Conservation (phyloP, 177 flowering plant species). For the Vitis hybrid region DNA sequence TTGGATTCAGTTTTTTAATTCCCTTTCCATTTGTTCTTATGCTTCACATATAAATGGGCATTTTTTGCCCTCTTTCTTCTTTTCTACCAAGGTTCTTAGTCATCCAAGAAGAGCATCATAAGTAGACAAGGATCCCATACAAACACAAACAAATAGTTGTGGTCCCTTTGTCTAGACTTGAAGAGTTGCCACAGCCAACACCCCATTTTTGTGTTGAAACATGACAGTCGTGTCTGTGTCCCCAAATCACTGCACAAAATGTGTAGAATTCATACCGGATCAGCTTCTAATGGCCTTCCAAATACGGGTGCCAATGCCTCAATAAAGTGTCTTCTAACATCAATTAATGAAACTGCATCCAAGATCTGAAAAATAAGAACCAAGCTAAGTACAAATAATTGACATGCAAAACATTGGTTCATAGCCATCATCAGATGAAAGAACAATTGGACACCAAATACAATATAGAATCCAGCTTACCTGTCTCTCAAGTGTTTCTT, state of each 20-base stretch:
- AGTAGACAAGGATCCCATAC: no score
- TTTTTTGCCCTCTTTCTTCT: no score
- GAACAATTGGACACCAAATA: neutral
- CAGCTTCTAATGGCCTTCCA: conserved; percentile 92
- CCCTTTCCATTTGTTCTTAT: no score
- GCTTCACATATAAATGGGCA: no score
- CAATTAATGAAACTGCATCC: conserved; percentile 71
- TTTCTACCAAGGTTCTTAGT: no score
- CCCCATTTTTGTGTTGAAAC: no score
- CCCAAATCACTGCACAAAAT: neutral
- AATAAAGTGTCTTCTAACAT: conserved; percentile 71
- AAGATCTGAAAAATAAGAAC: conserved; percentile 37
- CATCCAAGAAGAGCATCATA: no score
- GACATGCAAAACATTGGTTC: neutral
- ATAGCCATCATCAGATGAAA: neutral
- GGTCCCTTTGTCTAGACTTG: no score
- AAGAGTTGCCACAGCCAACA: no score
- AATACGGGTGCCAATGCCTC: conserved; percentile 66
- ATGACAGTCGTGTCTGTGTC: neutral
- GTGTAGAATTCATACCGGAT: conserved; percentile 52
- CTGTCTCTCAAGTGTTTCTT: conserved; percentile 69
- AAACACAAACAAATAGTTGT: no score
- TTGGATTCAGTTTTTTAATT: no score
- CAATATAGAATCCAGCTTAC: conserved; percentile 36
- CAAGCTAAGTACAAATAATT: neutral